A percentile compares a stretch with the other conserved stretches of the same genome.
Conservation (phyloP, 441 rosid genomes). For the Isatis lusitanica region DNA sequence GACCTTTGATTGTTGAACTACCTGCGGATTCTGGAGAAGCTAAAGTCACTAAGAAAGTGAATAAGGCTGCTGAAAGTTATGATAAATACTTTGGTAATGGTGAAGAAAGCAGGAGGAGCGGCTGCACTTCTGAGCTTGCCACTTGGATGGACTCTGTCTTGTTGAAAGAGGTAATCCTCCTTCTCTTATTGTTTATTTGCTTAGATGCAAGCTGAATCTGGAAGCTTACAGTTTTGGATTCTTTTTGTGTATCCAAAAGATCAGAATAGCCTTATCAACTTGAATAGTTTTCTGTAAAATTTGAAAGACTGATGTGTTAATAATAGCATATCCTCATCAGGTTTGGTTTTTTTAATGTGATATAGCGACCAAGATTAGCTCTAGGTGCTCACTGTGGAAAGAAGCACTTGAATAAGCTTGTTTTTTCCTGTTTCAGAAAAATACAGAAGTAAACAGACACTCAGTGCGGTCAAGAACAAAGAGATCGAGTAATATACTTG, state of each 20-base stretch:
- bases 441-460: constrained; percentile 34
- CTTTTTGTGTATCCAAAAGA: background rate
- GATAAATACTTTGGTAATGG: constrained; percentile 28
- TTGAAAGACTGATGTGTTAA: background rate
- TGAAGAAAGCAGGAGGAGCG: constrained; percentile 24
- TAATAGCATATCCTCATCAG: constrained; percentile 10
- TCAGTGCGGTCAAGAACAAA: constrained; percentile 36
- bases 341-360: background rate
- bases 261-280: background rate
- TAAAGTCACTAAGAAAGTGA: constrained; percentile 30
- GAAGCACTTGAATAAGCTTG: background rate
- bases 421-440: constrained; percentile 21
- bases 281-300: background rate
- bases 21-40: constrained; percentile 35
- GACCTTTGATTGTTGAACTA: constrained; percentile 52
- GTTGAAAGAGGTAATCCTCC: constrained; percentile 58
- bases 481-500: constrained; percentile 40
- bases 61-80: constrained; percentile 36
- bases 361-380: constrained; percentile 1
- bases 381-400: constrained; percentile 3
- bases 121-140: constrained; percentile 40
- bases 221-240: background rate
- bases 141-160: constrained; percentile 56
- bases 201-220: background rate
- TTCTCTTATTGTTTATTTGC: background rate